Conservation (phyloP, 306 rosid genomes). For the Cercis canadensis region DNA sequence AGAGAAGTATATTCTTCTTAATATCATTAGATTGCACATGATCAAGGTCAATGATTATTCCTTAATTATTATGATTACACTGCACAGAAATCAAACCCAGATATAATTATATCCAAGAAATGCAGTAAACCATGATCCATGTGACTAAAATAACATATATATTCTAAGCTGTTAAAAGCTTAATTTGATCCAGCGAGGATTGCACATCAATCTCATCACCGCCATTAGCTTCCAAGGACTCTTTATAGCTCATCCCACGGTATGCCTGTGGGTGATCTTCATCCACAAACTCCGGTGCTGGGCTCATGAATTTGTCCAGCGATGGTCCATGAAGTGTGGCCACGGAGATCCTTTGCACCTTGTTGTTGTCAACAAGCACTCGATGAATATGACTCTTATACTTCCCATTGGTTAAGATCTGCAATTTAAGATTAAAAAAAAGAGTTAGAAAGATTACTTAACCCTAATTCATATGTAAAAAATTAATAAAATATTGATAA, state of each 20-base stretch:
- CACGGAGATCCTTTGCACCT: constrained; percentile 52
- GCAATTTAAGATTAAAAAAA: background rate
- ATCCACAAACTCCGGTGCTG: constrained; percentile 49
- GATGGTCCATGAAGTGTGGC: constrained; percentile 68
- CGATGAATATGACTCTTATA: constrained; percentile 67
- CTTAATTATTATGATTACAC: too few species aligned
- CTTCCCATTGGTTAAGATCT: constrained; percentile 67
- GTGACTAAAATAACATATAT: too few species aligned
- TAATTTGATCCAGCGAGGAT: constrained; percentile 26
- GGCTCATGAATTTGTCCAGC: constrained; percentile 45
- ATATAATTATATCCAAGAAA: too few species aligned
- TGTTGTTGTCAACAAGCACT: constrained; percentile 57
- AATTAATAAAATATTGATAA: background rate
- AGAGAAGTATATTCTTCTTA: too few species aligned
- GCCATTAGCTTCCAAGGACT: constrained; percentile 52
- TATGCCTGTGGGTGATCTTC: constrained; percentile 46
- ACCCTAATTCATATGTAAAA: too few species aligned
- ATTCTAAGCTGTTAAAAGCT: constrained; percentile 36
- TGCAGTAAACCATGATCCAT: too few species aligned
- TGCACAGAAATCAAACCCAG: too few species aligned
- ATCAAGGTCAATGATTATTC: too few species aligned
- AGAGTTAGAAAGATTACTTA: too few species aligned
- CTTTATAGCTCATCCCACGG: constrained; percentile 54
- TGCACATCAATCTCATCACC: constrained; percentile 37
- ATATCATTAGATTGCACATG: too few species aligned